Percentiles rank a stretch among this genome's conserved stretches.
Evolutionary conservation across 805 yeast genomes (phyloP).

Genomic region (Starmerella powellii): DNA sequence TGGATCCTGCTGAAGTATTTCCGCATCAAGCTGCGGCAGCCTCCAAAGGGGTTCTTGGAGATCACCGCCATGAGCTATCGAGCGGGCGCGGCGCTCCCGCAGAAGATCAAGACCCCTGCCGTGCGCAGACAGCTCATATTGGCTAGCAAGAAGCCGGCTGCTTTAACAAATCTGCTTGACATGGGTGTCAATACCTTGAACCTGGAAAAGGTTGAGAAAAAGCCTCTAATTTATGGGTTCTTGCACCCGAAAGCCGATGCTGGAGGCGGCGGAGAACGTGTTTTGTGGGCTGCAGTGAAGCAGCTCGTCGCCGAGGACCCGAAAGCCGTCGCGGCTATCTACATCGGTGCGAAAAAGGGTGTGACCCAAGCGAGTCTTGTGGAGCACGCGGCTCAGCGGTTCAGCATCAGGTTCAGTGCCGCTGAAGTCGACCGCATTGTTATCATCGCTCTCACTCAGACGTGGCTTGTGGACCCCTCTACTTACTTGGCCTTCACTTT

Average conservation of each 20-base stretch:
- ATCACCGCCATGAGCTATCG: slow-evolving; percentile 15
- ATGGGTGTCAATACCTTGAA: slow-evolving; percentile 13
- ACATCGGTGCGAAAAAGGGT: slow-evolving; percentile 44
- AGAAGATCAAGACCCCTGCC: slow-evolving; percentile 23
- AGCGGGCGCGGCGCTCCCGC: slow-evolving; percentile 21
- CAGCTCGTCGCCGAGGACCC: slow-evolving; percentile 42
- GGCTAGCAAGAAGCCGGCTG: slow-evolving; percentile 27
- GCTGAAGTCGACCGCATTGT: slow-evolving; percentile 42
- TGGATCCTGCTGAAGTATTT: slow-evolving; percentile 14
- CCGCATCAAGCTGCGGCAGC: slow-evolving; percentile 18
- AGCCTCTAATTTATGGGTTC: slow-evolving; percentile 52
- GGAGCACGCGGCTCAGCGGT: slow-evolving; percentile 34
- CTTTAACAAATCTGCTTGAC: slow-evolving; percentile 19
- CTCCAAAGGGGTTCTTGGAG: slow-evolving; percentile 19
- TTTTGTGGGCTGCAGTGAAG: slow-evolving; percentile 84
- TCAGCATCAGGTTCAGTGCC: slow-evolving; percentile 38
- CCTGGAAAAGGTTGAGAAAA: slow-evolving; percentile 3
- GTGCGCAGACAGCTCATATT: slow-evolving; percentile 33
- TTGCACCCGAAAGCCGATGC: slow-evolving; percentile 94
- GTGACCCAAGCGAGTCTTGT: slow-evolving; percentile 40
- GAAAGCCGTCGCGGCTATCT: slow-evolving; percentile 50
- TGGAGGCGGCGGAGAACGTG: slow-evolving; percentile 98
- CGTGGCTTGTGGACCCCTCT: slow-evolving; percentile 52
- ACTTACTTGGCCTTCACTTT: slow-evolving; percentile 74
- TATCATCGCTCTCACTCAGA: slow-evolving; percentile 45